Evolutionary conservation across 768 basidiomycete genomes (phyloP).

Genomic region (Tulasnella sp.): DNA sequence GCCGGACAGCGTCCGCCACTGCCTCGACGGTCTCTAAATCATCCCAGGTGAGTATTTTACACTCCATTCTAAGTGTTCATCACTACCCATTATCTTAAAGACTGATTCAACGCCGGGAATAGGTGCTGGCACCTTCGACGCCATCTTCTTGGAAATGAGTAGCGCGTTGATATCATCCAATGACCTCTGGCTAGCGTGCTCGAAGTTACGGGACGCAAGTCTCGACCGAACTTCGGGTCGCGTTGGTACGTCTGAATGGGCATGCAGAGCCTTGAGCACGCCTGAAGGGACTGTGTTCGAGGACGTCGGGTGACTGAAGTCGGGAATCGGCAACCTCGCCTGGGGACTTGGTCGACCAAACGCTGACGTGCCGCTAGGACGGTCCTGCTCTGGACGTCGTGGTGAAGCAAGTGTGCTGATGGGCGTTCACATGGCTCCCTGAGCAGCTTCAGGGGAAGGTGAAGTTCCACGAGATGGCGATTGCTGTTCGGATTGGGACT

Average conservation of each 20-base stretch:
- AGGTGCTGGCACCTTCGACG: constrained; percentile 22
- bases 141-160: constrained; percentile 55
- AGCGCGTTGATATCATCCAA: constrained; percentile 69
- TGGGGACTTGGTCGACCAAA: not conserved
- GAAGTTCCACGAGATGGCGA: not conserved
- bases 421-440: constrained; percentile 9
- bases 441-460: not conserved
- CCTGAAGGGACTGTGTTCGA: constrained; percentile 78
- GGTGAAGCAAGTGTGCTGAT: constrained; percentile 7
- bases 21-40: too few relatives aligned
- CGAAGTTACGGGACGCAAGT: constrained; percentile 57
- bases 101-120: not conserved
- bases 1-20: too few relatives aligned
- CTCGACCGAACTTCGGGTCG: constrained; percentile 53
- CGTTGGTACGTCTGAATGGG: constrained; percentile 52
- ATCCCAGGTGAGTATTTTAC: too few relatives aligned
- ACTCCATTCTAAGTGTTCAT: too few relatives aligned
- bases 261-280: constrained; percentile 67
- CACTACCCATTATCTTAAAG: too few relatives aligned
- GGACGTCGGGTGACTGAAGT: constrained; percentile 58
- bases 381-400: not conserved
- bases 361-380: not conserved
- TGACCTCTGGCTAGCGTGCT: constrained; percentile 58
- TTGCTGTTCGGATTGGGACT: not conserved
- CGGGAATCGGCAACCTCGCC: constrained; percentile 32